Evolutionary conservation across 129 eudicot species (phyloP).

Genomic region (Deinandra increscens): DNA sequence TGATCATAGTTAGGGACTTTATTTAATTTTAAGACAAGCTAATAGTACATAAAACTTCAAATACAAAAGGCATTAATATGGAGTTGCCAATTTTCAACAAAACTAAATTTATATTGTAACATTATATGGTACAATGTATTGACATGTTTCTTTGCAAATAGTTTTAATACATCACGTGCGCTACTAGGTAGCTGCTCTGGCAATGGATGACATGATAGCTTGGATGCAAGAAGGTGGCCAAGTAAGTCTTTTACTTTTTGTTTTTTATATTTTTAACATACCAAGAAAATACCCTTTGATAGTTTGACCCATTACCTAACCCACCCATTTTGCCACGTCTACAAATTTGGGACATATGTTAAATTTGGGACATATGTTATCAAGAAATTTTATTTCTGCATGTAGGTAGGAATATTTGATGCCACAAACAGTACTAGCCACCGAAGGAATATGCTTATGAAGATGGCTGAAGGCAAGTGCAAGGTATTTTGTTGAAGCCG

Average conservation of each 20-base stretch:
- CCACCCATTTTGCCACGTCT: not conserved
- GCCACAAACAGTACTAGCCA: conserved; percentile 90
- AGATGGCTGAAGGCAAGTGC: conserved; percentile 99
- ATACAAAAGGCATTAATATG: not conserved
- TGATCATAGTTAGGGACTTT: not conserved
- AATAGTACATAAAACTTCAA: not conserved
- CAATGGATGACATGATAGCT: conserved; percentile 98
- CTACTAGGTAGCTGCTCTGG: conserved; percentile 99
- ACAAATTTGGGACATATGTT: not conserved
- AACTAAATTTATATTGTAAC: not conserved
- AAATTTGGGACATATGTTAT: too few species aligned
- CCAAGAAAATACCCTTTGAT: not conserved
- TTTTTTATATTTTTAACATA: not conserved
- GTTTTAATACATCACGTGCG: conserved; percentile 81
- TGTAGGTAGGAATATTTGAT: conserved; percentile 95
- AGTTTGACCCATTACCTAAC: not conserved
- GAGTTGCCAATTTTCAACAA: not conserved
- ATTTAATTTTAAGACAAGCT: not conserved
- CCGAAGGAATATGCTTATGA: conserved; percentile 97
- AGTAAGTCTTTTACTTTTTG: conserved; percentile 38
- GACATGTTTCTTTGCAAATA: conserved; percentile 58
- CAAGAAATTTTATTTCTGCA: conserved; percentile 12
- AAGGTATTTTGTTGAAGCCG: conserved; percentile 49
- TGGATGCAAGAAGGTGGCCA: conserved; percentile 99
- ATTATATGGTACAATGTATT: conserved; percentile 33